Percentiles rank a stretch among this genome's conserved stretches.
phyloP scores from a whole-genome alignment of 495 filamentous ascomycete genomes.

The Neurospora pannonica region DNA sequence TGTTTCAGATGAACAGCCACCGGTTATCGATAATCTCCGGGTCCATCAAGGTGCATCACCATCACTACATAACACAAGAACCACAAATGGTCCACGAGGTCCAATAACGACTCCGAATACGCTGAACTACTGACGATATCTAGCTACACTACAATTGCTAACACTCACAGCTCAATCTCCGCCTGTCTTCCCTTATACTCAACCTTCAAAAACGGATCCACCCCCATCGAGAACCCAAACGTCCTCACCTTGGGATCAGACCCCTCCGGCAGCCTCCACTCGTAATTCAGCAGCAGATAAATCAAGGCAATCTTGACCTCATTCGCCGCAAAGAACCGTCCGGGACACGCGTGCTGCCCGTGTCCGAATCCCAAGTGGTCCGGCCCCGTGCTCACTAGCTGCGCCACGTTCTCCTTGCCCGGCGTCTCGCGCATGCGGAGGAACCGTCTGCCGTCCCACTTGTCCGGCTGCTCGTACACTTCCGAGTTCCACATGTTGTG shows the following conservation, averaged over 20 bases:
- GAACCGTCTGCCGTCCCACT: slow-evolving; percentile 42
- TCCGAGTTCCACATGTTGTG: slow-evolving; percentile 26
- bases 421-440: slow-evolving; percentile 24
- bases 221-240: slow-evolving; percentile 4
- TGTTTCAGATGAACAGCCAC: neutral
- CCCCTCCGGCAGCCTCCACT: slow-evolving; percentile 21
- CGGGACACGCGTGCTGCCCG: slow-evolving; percentile 31
- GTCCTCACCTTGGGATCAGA: neutral
- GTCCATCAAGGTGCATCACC: neutral
- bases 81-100: neutral
- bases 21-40: neutral
- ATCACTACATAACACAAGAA: neutral
- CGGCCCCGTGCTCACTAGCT: slow-evolving; percentile 36
- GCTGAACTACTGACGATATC: neutral
- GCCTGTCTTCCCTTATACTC: slow-evolving; percentile 4
- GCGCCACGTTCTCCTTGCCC: slow-evolving; percentile 33
- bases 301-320: slow-evolving; percentile 28
- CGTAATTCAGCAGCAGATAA: slow-evolving; percentile 29
- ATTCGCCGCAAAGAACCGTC: slow-evolving; percentile 34
- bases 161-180: slow-evolving; percentile 2
- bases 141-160: neutral
- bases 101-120: neutral
- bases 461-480: slow-evolving; percentile 33
- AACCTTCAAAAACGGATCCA: slow-evolving; percentile 9
- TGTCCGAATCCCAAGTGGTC: slow-evolving; percentile 31